Percentiles rank a stretch among this genome's conserved stretches.
Evolutionary conservation across 169 alveolate species (phyloP).

Genomic region (Cryptosporidium tyzzeri): DNA sequence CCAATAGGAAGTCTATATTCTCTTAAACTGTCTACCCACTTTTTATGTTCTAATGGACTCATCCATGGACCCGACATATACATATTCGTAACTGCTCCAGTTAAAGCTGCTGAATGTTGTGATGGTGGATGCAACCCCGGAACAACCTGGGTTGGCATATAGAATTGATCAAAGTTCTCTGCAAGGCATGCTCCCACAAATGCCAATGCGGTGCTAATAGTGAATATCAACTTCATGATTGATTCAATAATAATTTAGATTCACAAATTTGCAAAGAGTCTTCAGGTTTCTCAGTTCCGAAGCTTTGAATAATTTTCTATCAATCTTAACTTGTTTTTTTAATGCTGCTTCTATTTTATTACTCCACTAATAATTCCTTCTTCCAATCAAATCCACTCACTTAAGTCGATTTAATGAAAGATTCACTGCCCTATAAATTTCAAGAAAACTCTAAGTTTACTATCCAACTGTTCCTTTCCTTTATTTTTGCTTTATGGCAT

Average conservation of each 20-base stretch:
- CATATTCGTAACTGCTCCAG: not conserved
- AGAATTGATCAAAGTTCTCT: slow-evolving; percentile 30
- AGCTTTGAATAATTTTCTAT: not conserved
- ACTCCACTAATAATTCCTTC: not conserved
- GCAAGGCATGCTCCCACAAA: slow-evolving; percentile 32
- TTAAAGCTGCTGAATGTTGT: not conserved
- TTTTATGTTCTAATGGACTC: slow-evolving; percentile 52
- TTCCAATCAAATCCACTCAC: slow-evolving; percentile 22
- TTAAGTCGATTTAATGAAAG: slow-evolving; percentile 6
- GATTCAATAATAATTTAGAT: not conserved
- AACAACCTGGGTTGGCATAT: slow-evolving; percentile 8
- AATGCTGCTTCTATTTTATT: not conserved
- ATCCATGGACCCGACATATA: slow-evolving; percentile 64
- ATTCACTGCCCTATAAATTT: slow-evolving; percentile 27
- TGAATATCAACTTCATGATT: slow-evolving; percentile 27
- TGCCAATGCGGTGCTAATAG: slow-evolving; percentile 19
- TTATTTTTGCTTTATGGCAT: not conserved
- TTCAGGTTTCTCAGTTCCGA: slow-evolving; percentile 4
- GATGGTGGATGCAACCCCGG: slow-evolving; percentile 2
- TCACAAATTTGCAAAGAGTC: slow-evolving; percentile 26
- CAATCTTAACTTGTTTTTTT: not conserved
- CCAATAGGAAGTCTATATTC: slow-evolving; percentile 52
- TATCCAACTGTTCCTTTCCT: slow-evolving; percentile 38
- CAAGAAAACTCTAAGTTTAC: slow-evolving; percentile 23
- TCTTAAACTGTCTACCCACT: slow-evolving; percentile 55